Evolutionary conservation across 169 alveolate genomes (phyloP), one percentile per base, ranked within the genome.

Genomic region (Perkinsus olseni): DNA sequence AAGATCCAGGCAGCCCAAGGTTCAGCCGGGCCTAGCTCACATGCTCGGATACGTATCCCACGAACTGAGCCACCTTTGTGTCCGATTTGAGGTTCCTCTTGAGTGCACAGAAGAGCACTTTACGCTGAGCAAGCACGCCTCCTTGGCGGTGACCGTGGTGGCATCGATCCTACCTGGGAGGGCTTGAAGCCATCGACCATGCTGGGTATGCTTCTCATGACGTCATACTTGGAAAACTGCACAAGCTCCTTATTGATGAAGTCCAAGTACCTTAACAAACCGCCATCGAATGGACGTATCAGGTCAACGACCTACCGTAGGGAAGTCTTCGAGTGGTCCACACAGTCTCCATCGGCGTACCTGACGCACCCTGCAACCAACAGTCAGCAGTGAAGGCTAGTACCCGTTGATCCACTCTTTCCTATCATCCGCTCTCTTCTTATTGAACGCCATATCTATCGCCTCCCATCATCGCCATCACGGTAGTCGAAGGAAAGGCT

Each of bases 151-250:
- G n/a, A n/a, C n/a, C n/a, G n/a, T n/a, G n/a, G n/a, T n/a, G n/a
- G n/a, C n/a, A n/a, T n/a, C n/a, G n/a, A n/a, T 62, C 34, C 37
- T 24, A 62, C 82, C 34, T 62, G 82, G 82, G 82, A 62, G 11
- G 99, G 99, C 94, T 99, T 99, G 95, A 99, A 97, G 37, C 99
- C 99, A 96, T 99, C 99, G 91, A 99, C 96, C 74, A 99, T 94
- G 39, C 97, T 96, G 0, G 99, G 99, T 48, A 99, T 99, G 38
- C 99, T 98, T 74, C 99, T 97, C 74, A 97, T 97, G 48, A 99
- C 98, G 93, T 99, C 99, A 95, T 99, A 99, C 94, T 98, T 98
- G 36, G 99, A 98, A 95, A 99, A 99, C 91, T 98, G 98, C 38
- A 99, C 99, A 62, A 99, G 97, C 94, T 99, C 99, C 96, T 99